Evolutionary conservation across 2,329 filamentous ascomycete species (phyloP).

Genomic region (Plenodomus tracheiphilus): DNA sequence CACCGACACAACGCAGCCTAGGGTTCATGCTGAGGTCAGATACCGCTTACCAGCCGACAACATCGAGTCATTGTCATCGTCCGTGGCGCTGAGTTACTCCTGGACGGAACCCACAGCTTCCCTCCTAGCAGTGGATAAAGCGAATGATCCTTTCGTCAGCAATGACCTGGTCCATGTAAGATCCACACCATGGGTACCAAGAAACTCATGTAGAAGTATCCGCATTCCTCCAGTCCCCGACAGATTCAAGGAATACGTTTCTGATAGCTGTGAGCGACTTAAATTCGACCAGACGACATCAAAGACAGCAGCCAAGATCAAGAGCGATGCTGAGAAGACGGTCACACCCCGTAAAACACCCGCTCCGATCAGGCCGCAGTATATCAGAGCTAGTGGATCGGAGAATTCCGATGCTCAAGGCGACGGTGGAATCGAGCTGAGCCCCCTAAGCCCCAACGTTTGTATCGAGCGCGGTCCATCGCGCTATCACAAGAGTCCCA

Average conservation of each 20-base stretch:
- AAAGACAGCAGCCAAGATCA: not conserved
- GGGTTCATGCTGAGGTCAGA: not conserved
- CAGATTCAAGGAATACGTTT: not conserved
- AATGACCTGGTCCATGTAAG: not conserved
- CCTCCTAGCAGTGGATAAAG: not conserved
- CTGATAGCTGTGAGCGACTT: not conserved
- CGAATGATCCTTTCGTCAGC: slow-evolving; percentile 1
- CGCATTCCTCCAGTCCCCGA: not conserved
- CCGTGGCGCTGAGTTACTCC: not conserved
- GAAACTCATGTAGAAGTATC: not conserved
- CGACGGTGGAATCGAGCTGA: slow-evolving; percentile 17
- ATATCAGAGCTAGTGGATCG: not conserved
- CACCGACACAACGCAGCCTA: not conserved
- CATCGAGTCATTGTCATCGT: not conserved
- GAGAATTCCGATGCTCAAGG: not conserved
- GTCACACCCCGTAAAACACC: not conserved
- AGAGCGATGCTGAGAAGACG: not conserved
- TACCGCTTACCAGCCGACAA: not conserved
- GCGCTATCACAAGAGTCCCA: slow-evolving; percentile 10
- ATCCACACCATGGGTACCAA: not conserved
- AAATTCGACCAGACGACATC: not conserved
- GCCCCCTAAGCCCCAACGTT: slow-evolving; percentile 34
- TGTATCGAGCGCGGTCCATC: slow-evolving; percentile 34
- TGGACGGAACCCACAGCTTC: not conserved
- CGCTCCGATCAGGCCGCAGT: not conserved